Evolutionary conservation across 257 asterid species (phyloP).

Genomic region (Schizonepeta tenuifolia): DNA sequence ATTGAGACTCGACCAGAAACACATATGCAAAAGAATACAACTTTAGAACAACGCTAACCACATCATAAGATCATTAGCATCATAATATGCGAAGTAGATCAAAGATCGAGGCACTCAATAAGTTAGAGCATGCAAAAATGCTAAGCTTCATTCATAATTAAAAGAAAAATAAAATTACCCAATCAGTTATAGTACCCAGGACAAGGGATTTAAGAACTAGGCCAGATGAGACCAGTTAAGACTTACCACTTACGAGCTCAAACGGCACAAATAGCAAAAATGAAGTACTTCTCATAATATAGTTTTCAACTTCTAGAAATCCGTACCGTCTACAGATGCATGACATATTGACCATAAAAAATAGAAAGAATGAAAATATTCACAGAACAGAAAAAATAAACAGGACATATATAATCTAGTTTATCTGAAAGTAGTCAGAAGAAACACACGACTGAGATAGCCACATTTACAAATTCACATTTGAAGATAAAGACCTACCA

Average conservation of each 20-base stretch:
- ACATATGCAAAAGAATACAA: slow-evolving; percentile 10
- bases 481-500: slow-evolving; percentile 60
- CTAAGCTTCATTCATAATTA: not conserved
- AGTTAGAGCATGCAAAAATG: slow-evolving; percentile 11
- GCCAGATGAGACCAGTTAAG: slow-evolving; percentile 1
- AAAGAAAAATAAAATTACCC: not conserved
- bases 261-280: not conserved
- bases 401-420: not conserved
- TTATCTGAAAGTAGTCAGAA: slow-evolving; percentile 16
- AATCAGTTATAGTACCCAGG: slow-evolving; percentile 7
- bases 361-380: not conserved
- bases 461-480: slow-evolving; percentile 2
- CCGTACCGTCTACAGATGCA: not conserved
- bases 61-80: not conserved
- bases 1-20: slow-evolving; percentile 26
- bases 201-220: not conserved
- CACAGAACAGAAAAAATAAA: slow-evolving; percentile 18
- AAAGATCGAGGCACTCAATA: slow-evolving; percentile 11
- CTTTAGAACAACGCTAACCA: slow-evolving; percentile 13
- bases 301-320: not conserved
- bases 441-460: slow-evolving; percentile 1
- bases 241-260: not conserved
- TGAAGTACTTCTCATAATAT: slow-evolving; percentile 7
- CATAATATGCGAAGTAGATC: not conserved
- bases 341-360: not conserved